These are phyloP conservation scores for Parastagonospora avenae DNA, from an alignment of 2,329 filamentous ascomycete species.

Conservation along the genomic window DNA sequence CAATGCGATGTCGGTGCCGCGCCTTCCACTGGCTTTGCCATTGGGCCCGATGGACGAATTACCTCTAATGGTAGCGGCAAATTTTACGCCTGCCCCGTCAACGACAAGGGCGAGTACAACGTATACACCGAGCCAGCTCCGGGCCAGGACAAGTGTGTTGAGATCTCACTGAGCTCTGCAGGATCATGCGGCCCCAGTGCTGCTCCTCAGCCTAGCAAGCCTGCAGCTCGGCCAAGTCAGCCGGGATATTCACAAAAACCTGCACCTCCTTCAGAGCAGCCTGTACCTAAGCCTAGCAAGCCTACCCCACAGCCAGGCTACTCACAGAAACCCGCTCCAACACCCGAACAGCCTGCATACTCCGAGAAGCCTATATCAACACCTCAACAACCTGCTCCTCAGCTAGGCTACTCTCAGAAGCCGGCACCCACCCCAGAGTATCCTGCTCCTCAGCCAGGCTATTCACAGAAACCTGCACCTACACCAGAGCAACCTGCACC, in stretches of 20 bases:
- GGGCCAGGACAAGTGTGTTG: slow-evolving; percentile 55
- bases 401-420: background rate
- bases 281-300: slow-evolving; percentile 3
- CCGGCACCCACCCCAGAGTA: background rate
- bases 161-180: slow-evolving; percentile 50
- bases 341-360: background rate
- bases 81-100: slow-evolving; percentile 68
- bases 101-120: slow-evolving; percentile 60
- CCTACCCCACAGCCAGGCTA: background rate
- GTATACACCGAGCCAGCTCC: slow-evolving; percentile 55
- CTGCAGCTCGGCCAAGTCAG: background rate
- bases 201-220: slow-evolving; percentile 4
- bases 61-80: slow-evolving; percentile 56
- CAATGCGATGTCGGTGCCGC: slow-evolving; percentile 64
- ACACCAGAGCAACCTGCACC: background rate
- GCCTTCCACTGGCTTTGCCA: slow-evolving; percentile 59
- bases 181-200: slow-evolving; percentile 20
- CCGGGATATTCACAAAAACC: no score
- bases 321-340: background rate
- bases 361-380: background rate
- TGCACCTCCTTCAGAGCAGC: background rate
- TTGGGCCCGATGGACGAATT: slow-evolving; percentile 60
- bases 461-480: no score
- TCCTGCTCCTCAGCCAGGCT: background rate
- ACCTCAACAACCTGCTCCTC: background rate